Conservation (phyloP, 2,329 filamentous ascomycete species). For the Monilinia fructicola region DNA sequence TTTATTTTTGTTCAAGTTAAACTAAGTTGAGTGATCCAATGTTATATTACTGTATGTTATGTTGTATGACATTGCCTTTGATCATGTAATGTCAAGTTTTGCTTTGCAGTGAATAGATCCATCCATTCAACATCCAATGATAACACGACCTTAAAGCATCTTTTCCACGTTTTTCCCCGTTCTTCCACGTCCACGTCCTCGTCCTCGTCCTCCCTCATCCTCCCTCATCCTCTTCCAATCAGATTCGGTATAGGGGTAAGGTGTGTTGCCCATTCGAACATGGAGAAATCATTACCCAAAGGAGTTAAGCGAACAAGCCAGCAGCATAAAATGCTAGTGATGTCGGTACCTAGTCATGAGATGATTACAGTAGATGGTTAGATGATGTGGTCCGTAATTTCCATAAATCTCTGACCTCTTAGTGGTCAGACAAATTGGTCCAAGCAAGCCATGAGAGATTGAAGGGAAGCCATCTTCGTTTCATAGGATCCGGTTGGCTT, state of each 20-base stretch:
- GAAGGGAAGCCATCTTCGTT: constrained; percentile 11
- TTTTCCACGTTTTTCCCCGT: background rate
- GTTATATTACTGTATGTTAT: no score
- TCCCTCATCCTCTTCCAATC: background rate
- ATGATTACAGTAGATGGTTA: background rate
- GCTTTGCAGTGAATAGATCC: background rate
- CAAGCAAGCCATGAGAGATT: constrained; percentile 15
- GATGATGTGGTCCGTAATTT: background rate
- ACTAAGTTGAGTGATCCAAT: no score
- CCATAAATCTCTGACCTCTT: background rate
- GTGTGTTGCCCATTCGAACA: no score
- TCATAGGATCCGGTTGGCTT: constrained; percentile 18
- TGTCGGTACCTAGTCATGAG: background rate
- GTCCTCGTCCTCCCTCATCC: background rate
- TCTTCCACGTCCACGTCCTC: no score
- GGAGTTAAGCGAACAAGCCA: background rate
- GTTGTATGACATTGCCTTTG: no score
- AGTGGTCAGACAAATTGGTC: constrained; percentile 6
- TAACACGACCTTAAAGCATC: no score
- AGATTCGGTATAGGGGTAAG: background rate
- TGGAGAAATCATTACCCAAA: background rate
- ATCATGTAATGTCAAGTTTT: no score
- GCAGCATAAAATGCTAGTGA: background rate
- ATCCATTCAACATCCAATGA: background rate
- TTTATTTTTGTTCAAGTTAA: no score